These are phyloP conservation scores for Solanum pimpinellifolium DNA, from an alignment of 257 asterid species.

Conservation along the genomic window DNA sequence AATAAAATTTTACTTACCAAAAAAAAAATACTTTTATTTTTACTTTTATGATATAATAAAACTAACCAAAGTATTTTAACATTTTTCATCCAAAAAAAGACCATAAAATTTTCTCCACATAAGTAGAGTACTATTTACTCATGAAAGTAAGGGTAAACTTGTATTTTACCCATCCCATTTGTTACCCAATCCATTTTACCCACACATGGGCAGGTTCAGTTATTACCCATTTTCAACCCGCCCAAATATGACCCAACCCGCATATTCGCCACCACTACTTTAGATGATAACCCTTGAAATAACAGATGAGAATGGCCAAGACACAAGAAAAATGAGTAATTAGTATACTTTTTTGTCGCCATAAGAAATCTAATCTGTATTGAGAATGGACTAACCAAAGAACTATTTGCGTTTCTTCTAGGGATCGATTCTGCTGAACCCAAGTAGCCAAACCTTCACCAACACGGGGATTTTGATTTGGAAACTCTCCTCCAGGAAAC, in stretches of 20 bases:
- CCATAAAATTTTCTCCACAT: background rate
- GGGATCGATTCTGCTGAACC: constrained; percentile 24
- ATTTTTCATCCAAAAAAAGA: background rate
- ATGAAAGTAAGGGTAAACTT: background rate
- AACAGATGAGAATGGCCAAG: background rate
- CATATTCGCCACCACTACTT: background rate
- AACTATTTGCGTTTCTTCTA: constrained; percentile 31
- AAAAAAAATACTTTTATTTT: too few relatives aligned
- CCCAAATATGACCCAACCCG: too few relatives aligned
- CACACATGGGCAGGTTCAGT: too few relatives aligned
- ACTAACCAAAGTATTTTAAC: background rate
- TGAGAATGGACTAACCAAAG: constrained; percentile 21
- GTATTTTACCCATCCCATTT: too few relatives aligned
- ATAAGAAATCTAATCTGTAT: background rate
- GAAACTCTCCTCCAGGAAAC: constrained; percentile 36
- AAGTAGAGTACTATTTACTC: background rate
- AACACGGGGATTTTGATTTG: constrained; percentile 31
- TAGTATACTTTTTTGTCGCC: background rate
- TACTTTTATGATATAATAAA: too few relatives aligned
- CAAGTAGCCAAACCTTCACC: constrained; percentile 35
- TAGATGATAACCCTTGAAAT: background rate
- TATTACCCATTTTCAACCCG: too few relatives aligned
- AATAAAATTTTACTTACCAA: too few relatives aligned
- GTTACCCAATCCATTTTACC: too few relatives aligned
- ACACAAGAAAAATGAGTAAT: background rate